Conservation (phyloP, 371 early-diverging fungal genomes). For the Syncephalastrum sp. region DNA sequence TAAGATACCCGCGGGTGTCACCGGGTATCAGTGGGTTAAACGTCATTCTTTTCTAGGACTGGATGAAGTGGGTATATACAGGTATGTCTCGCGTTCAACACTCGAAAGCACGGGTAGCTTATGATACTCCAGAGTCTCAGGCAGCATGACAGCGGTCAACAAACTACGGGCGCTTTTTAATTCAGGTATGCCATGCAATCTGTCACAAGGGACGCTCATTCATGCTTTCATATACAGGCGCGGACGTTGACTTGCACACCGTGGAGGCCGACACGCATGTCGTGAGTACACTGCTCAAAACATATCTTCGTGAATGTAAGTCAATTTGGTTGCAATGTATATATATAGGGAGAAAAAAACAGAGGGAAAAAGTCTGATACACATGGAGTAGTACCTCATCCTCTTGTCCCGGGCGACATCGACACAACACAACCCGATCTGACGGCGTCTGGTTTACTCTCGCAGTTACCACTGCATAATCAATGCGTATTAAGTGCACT, state of each 20-base stretch:
- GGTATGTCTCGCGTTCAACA: constrained; percentile 17
- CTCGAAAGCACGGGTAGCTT: not conserved
- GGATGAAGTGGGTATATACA: constrained; percentile 60
- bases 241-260: constrained; percentile 51
- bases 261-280: constrained; percentile 72
- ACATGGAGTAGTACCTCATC: constrained; percentile 38
- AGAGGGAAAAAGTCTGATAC: too few relatives aligned
- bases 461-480: constrained; percentile 52
- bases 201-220: not conserved
- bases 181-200: constrained; percentile 33
- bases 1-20: too few relatives aligned
- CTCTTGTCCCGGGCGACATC: constrained; percentile 34
- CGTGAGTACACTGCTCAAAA: constrained; percentile 80
- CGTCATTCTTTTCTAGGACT: constrained; percentile 35
- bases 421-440: constrained; percentile 14
- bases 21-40: not conserved
- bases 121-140: constrained; percentile 42
- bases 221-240: constrained; percentile 26
- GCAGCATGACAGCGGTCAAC: constrained; percentile 54
- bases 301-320: constrained; percentile 76
- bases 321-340: not conserved
- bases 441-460: constrained; percentile 21
- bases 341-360: too few relatives aligned
- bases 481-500: constrained; percentile 56
- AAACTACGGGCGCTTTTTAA: constrained; percentile 52